Evolutionary conservation across 1,139 yeast species (phyloP).

Genomic region (Yamadazyma sp.): DNA sequence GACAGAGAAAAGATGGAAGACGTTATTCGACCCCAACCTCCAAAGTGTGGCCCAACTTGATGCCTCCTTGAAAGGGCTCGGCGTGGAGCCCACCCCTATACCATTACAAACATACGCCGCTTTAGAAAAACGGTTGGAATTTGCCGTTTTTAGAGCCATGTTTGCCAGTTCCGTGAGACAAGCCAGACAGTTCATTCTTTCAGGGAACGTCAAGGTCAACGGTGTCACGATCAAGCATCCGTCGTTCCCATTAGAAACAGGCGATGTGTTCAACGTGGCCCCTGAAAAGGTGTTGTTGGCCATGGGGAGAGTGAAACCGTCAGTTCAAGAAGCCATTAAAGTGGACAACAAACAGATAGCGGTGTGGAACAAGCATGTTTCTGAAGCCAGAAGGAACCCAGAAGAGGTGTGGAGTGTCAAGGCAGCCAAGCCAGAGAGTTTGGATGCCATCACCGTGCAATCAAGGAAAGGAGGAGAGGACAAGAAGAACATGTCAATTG

Average conservation of each 20-base stretch:
- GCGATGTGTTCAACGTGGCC: constrained; percentile 82
- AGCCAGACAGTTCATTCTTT: constrained; percentile 83
- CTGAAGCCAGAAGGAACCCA: constrained; percentile 58
- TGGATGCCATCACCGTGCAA: constrained; percentile 28
- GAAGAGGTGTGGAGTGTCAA: constrained; percentile 57
- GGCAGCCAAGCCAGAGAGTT: constrained; percentile 42
- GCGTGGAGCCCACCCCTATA: constrained; percentile 68
- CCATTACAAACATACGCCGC: constrained; percentile 86
- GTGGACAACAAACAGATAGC: constrained; percentile 70
- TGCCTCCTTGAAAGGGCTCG: constrained; percentile 66
- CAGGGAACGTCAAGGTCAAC: constrained; percentile 84
- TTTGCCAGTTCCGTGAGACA: constrained; percentile 94
- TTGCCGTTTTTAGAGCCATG: constrained; percentile 87
- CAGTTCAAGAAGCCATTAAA: constrained; percentile 62
- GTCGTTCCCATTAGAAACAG: constrained; percentile 72
- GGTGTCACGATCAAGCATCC: constrained; percentile 75
- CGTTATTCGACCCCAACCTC: constrained; percentile 65
- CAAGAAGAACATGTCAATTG: constrained; percentile 27
- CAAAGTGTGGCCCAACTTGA: constrained; percentile 85
- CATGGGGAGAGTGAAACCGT: constrained; percentile 81
- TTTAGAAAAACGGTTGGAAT: constrained; percentile 84
- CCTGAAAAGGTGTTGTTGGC: constrained; percentile 88
- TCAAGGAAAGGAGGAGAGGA: constrained; percentile 21
- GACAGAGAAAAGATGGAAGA: constrained; percentile 76
- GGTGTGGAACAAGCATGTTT: constrained; percentile 74